Conservation (phyloP, 2,329 filamentous ascomycete genomes). For the Penicillium capsulatum region DNA sequence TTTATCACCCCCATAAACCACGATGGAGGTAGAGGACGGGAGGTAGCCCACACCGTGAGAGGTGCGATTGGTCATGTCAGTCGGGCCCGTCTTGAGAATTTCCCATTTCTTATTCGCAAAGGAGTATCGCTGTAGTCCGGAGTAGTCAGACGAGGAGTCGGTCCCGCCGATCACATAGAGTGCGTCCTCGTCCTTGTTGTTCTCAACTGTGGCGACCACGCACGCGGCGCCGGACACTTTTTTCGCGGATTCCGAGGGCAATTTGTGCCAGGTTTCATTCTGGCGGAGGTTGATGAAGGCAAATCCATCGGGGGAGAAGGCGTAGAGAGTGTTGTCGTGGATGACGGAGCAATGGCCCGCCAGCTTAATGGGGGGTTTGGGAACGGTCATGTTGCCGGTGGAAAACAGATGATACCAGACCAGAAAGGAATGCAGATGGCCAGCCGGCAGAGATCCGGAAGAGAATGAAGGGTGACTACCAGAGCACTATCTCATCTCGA, state of each 20-base stretch:
- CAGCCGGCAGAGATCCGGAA: conserved; percentile 24
- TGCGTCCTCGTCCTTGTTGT: conserved; percentile 55
- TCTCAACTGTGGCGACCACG: conserved; percentile 62
- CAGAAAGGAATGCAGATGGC: conserved; percentile 23
- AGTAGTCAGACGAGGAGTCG: conserved; percentile 55
- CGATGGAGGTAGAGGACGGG: conserved; percentile 62
- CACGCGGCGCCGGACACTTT: conserved; percentile 70
- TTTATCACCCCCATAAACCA: conserved; percentile 75
- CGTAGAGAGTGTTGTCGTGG: conserved; percentile 76
- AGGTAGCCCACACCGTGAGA: conserved; percentile 76
- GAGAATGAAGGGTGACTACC: conserved; percentile 30
- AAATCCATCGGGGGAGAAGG: conserved; percentile 71
- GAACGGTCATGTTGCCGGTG: conserved; percentile 63
- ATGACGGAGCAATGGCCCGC: conserved; percentile 77
- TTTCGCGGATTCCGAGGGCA: conserved; percentile 59
- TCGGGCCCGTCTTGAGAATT: conserved; percentile 47
- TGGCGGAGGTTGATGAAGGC: conserved; percentile 65
- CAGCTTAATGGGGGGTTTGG: conserved; percentile 65
- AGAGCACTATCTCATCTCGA: conserved; percentile 37
- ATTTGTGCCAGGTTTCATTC: conserved; percentile 66
- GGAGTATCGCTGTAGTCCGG: conserved; percentile 68
- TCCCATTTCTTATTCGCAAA: conserved; percentile 58
- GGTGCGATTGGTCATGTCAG: conserved; percentile 63
- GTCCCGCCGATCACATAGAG: conserved; percentile 80
- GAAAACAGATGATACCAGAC: conserved; percentile 26